phyloP scores from a whole-genome alignment of 345 rosid species.

The Rhodamnia argentea region DNA sequence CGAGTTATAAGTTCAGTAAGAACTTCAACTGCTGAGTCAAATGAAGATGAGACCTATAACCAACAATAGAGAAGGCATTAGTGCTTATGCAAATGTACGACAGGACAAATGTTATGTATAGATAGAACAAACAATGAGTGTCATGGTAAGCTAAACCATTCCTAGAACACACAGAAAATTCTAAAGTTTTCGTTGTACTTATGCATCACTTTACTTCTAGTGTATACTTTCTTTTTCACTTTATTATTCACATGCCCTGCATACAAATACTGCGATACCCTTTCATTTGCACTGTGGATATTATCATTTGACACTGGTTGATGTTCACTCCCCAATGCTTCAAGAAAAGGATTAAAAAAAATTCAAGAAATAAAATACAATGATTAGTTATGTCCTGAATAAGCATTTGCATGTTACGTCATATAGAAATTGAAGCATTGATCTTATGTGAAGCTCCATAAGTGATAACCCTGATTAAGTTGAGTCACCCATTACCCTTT shows the following conservation, averaged over 20 bases:
- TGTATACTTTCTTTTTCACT: not conserved
- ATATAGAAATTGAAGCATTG: not conserved
- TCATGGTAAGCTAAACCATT: not conserved
- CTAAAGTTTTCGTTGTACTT: not conserved
- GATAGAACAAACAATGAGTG: not conserved
- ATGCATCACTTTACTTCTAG: not conserved
- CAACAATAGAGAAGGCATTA: constrained; percentile 1
- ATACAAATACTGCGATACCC: not conserved
- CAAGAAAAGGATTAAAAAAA: not conserved
- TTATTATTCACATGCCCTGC: not conserved
- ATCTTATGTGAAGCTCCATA: not conserved
- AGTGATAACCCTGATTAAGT: not conserved
- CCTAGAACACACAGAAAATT: not conserved
- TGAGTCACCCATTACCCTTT: not conserved
- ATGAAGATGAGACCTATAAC: constrained; percentile 55
- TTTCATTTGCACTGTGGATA: not conserved
- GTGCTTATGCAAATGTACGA: not conserved
- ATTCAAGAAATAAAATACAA: not conserved
- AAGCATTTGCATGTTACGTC: not conserved
- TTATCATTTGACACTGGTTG: not conserved
- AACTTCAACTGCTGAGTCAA: constrained; percentile 90
- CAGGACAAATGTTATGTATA: not conserved
- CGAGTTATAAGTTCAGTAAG: constrained; percentile 80
- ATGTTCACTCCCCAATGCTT: not conserved
- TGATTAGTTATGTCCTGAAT: not conserved